These are phyloP conservation scores for Ambispora gerdemannii DNA, from an alignment of 192 early-diverging fungal species.

Conservation along the genomic window DNA sequence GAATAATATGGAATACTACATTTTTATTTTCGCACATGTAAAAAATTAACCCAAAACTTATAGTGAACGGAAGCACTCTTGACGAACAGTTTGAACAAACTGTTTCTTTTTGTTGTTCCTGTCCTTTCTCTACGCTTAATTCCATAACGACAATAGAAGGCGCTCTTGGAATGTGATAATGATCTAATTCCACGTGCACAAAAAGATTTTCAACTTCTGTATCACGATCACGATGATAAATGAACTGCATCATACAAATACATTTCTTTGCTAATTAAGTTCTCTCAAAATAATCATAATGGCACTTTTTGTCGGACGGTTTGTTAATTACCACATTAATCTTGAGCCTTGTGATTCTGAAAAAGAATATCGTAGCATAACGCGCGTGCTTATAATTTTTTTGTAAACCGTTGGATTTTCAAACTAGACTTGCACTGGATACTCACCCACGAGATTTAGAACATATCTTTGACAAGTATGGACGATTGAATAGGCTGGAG, in stretches of 20 bases:
- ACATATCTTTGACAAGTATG: constrained; percentile 56
- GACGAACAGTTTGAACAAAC: background rate
- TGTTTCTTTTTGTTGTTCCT: background rate
- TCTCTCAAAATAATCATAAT: background rate
- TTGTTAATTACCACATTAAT: background rate
- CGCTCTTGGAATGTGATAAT: no score
- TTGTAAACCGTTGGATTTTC: background rate
- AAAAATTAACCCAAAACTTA: background rate
- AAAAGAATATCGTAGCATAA: no score
- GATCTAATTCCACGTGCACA: no score
- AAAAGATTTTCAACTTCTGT: no score
- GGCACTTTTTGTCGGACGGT: constrained; percentile 29
- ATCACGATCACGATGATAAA: no score
- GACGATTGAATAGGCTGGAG: constrained; percentile 53
- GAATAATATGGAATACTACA: background rate
- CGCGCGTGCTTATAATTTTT: no score
- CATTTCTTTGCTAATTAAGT: background rate
- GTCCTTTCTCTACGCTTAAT: no score
- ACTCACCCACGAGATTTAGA: constrained; percentile 52
- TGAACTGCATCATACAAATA: background rate
- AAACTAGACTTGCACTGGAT: constrained; percentile 39
- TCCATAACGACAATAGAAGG: no score
- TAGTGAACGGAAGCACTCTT: background rate
- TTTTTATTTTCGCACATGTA: constrained; percentile 7
- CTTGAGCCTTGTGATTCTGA: no score